phyloP scores from a whole-genome alignment of 129 eudicot genomes.

The Calendula officinalis region DNA sequence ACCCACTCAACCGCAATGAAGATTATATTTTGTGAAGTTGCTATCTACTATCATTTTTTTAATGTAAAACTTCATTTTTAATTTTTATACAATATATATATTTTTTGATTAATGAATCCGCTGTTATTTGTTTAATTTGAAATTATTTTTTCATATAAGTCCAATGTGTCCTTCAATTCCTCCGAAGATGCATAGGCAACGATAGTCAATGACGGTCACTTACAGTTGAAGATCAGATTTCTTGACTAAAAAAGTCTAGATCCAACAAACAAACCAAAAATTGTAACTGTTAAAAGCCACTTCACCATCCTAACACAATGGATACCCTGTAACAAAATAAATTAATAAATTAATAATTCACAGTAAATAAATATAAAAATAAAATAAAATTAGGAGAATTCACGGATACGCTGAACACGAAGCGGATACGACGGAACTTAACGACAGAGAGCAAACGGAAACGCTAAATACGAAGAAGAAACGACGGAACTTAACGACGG shows the following conservation, averaged over 20 bases:
- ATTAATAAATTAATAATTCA: not conserved
- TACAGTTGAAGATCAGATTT: too few relatives aligned
- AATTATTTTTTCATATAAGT: too few relatives aligned
- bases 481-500: not conserved
- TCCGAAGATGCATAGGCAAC: slow-evolving; percentile 3
- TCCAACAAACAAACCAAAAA: not conserved
- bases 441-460: not conserved
- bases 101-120: not conserved
- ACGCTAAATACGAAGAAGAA: not conserved
- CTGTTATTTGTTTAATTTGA: too few relatives aligned
- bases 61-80: not conserved
- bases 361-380: not conserved
- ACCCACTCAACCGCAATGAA: too few relatives aligned
- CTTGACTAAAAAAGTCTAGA: too few relatives aligned
- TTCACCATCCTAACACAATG: not conserved
- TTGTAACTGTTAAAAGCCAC: not conserved
- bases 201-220: slow-evolving; percentile 25
- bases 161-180: not conserved
- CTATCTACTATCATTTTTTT: too few relatives aligned
- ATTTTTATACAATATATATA: not conserved
- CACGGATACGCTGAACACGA: slow-evolving; percentile 3
- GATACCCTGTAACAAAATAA: slow-evolving; percentile 10
- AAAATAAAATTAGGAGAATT: not conserved
- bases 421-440: not conserved
- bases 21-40: too few relatives aligned